Evolutionary conservation across 371 early-diverging fungal genomes (phyloP).

Genomic region (Mucor indicus): DNA sequence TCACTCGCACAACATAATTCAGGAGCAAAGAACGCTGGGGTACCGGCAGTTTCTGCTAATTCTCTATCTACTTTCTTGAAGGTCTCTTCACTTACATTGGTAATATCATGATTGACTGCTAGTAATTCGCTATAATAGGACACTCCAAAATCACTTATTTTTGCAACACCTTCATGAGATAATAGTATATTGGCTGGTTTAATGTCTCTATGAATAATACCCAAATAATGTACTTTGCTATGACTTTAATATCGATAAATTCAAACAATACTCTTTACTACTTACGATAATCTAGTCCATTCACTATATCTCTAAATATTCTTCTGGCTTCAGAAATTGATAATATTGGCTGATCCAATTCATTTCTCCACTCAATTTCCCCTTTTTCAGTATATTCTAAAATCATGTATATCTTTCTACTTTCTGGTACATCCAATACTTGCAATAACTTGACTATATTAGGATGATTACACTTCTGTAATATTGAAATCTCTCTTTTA

Average conservation of each 20-base stretch:
- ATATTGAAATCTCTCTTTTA: conserved; percentile 90
- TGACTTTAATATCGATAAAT: background rate
- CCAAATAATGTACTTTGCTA: conserved; percentile 79
- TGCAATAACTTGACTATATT: conserved; percentile 88
- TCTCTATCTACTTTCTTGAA: conserved; percentile 79
- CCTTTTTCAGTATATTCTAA: conserved; percentile 91
- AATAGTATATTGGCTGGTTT: conserved; percentile 91
- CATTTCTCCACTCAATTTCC: conserved; percentile 87
- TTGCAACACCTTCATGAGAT: conserved; percentile 72
- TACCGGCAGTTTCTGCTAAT: conserved; percentile 93
- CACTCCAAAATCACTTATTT: conserved; percentile 96
- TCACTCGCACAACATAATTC: conserved; percentile 82
- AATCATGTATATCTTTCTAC: conserved; percentile 85
- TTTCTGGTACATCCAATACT: conserved; percentile 92
- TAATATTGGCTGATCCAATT: conserved; percentile 65
- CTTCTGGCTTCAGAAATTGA: conserved; percentile 63
- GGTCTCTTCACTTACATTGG: too few species aligned
- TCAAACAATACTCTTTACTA: background rate
- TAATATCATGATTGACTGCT: conserved; percentile 22
- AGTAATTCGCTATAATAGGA: conserved; percentile 62
- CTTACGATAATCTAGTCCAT: conserved; percentile 88
- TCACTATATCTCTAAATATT: conserved; percentile 87
- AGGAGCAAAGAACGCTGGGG: conserved; percentile 97
- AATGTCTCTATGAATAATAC: conserved; percentile 94
- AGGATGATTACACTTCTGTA: conserved; percentile 92